Percentiles rank a stretch among this genome's conserved stretches.
Conservation (phyloP, 192 early-diverging fungal species). For the Umbelopsis sp. region DNA sequence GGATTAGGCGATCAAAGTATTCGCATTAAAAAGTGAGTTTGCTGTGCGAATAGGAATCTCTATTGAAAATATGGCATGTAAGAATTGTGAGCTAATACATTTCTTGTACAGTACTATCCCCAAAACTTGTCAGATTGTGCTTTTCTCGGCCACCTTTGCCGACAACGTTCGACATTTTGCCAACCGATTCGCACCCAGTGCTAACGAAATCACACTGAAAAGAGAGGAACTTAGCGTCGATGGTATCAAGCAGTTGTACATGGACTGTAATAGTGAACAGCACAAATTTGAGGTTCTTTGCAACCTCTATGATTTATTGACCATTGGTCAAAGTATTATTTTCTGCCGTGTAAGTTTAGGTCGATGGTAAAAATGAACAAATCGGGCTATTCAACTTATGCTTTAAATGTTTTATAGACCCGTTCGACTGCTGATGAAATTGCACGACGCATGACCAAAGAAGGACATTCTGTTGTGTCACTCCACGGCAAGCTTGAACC, state of each 20-base stretch:
- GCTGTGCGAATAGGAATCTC: neutral
- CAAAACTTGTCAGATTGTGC: constrained; percentile 75
- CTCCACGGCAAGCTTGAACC: constrained; percentile 85
- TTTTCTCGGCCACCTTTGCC: constrained; percentile 97
- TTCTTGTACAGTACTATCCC: constrained; percentile 63
- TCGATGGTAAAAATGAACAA: neutral
- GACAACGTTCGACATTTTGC: constrained; percentile 80
- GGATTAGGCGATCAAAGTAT: constrained; percentile 87
- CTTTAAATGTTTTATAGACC: constrained; percentile 40
- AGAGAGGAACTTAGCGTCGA: constrained; percentile 91
- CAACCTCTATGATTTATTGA: constrained; percentile 79
- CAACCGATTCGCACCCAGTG: constrained; percentile 76
- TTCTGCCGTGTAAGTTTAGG: constrained; percentile 73
- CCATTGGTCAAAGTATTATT: constrained; percentile 95
- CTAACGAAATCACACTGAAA: constrained; percentile 86
- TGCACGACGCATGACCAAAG: constrained; percentile 68
- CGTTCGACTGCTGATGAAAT: constrained; percentile 86
- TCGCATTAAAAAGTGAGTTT: constrained; percentile 75
- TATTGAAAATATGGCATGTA: neutral
- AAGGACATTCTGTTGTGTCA: constrained; percentile 83
- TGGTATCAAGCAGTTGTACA: constrained; percentile 94
- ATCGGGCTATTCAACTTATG: neutral
- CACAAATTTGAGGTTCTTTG: constrained; percentile 81
- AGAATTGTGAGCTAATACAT: neutral
- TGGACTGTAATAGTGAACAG: constrained; percentile 82